These are phyloP conservation scores for Hanseniaspora nectarophila DNA, from an alignment of 805 yeast species.

Conservation along the genomic window DNA sequence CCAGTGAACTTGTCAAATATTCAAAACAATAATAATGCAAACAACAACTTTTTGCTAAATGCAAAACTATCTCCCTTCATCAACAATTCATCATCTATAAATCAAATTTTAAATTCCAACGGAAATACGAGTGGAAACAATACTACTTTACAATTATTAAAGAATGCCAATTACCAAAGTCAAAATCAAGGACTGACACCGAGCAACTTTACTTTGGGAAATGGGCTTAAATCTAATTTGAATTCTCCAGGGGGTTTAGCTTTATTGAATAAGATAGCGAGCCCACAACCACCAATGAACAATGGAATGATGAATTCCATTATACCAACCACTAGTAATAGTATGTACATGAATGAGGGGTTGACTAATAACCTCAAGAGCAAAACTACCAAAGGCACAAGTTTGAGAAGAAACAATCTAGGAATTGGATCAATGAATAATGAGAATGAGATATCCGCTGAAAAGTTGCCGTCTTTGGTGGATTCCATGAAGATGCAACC, in stretches of 20 bases:
- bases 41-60: not conserved
- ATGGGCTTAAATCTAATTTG: not conserved
- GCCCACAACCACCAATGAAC: constrained; percentile 13
- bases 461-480: constrained; percentile 2
- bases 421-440: not conserved
- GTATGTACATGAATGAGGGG: not conserved
- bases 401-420: not conserved
- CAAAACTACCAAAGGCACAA: not conserved
- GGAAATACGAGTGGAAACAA: not conserved
- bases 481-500: constrained; percentile 14
- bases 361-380: not conserved
- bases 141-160: constrained; percentile 7
- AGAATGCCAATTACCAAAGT: constrained; percentile 6
- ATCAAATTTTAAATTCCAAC: constrained; percentile 5
- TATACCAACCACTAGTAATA: not conserved
- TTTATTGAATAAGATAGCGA: constrained; percentile 8
- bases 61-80: constrained; percentile 10
- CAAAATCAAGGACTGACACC: not conserved
- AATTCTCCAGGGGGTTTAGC: constrained; percentile 13
- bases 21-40: not conserved
- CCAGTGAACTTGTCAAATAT: not conserved
- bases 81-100: constrained; percentile 4
- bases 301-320: not conserved
- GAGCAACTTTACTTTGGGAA: not conserved
- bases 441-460: not conserved